Base-by-base conservation (phyloP, 257 asterid genomes). In the Solanum peruvianum region DNA sequence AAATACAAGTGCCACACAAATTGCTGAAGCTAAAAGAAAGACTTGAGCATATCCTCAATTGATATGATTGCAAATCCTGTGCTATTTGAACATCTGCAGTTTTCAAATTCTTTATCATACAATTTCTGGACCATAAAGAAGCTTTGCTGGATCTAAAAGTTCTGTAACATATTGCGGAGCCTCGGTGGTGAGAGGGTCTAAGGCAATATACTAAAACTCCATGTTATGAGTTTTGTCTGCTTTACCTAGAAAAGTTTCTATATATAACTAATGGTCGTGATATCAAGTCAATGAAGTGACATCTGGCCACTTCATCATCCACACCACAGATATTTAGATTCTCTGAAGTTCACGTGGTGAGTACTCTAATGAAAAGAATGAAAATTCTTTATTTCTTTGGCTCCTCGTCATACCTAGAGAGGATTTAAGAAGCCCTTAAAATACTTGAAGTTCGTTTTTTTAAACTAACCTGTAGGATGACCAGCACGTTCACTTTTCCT, bases 401-500 rank as follows among this genome's bases (percentile, higher is more conserved):
- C 42, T 47, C 2, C 67, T 80, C 16, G 14, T 15, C 41, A 1
- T 47, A 80, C 41, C 16, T 16, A 80, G 15, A 27, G 60, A 27
- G 16, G 42, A 47, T 49, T 47, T 27, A 15, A 80, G 67, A 29
- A 29, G 20, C 29, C 58, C 69, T 81, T 81, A 29, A 81, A 56
- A 16, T 10, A 81, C 66, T 81, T 49, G 85, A 35, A 78, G 66
- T 27, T 44, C 3, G 66, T 86, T 75, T 64, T 86, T 75, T 64
- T 87, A 89, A 86, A 86, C 87, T 82, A 82, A 96, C 98, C 98
- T 94, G 94, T 85, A 86, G 97, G 93, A 77, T 87, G 91, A 87
- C 91, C 92, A 21, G 83, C 87, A 87, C 88, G 95, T 49, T 86
- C 91, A 90, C 87, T 87, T 89, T 93, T 94, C 84, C 90, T 88